Evolutionary conservation across 176 grass and related monocot species (phyloP).

Genomic region (Aegilops umbellulata): DNA sequence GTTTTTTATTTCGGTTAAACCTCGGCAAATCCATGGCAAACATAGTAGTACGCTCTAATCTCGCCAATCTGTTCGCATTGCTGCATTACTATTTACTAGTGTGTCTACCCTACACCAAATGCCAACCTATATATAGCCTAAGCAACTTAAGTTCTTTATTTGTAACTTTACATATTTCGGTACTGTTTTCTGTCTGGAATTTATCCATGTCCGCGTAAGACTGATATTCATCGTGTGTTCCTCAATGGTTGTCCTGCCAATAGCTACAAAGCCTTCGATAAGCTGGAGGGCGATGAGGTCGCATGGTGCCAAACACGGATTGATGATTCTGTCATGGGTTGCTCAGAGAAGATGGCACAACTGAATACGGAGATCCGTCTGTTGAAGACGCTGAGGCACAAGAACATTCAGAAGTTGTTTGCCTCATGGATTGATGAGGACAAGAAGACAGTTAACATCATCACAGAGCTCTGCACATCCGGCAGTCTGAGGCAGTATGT

Average conservation of each 20-base stretch:
- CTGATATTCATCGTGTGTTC: slow-evolving; percentile 14
- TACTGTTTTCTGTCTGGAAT: neutral
- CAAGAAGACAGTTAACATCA: slow-evolving; percentile 42
- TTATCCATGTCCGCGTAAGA: neutral
- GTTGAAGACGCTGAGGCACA: slow-evolving; percentile 39
- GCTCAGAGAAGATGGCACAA: slow-evolving; percentile 38
- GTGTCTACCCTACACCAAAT: neutral
- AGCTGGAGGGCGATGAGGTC: slow-evolving; percentile 55
- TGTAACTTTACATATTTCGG: neutral
- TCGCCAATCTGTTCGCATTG: neutral
- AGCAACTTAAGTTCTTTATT: neutral
- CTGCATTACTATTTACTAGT: neutral
- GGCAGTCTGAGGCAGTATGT: slow-evolving; percentile 54
- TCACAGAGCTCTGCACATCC: slow-evolving; percentile 62
- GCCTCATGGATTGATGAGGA: slow-evolving; percentile 50
- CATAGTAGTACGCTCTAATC: neutral
- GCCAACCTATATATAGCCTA: neutral
- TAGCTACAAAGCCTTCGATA: slow-evolving; percentile 64
- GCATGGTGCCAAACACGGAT: slow-evolving; percentile 51
- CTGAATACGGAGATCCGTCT: slow-evolving; percentile 37
- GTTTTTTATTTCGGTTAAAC: neutral
- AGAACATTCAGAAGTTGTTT: slow-evolving; percentile 48
- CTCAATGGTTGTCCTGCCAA: slow-evolving; percentile 23
- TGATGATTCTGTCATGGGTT: slow-evolving; percentile 41
- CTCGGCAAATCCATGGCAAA: neutral